Evolutionary conservation across 2,329 filamentous ascomycete genomes (phyloP).

Genomic region (Ascosphaera pollenicola): DNA sequence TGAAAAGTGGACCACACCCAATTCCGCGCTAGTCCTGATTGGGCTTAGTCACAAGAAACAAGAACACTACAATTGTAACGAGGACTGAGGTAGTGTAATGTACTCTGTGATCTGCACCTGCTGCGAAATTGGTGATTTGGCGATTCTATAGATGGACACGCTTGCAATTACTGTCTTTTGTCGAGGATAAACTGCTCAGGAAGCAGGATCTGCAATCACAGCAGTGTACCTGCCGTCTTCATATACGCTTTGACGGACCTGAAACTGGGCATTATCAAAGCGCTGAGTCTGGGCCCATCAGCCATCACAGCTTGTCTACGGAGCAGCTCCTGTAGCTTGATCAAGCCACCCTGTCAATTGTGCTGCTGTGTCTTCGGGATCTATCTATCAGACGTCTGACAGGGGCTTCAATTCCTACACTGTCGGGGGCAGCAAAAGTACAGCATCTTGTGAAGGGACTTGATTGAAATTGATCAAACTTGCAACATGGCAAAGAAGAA

Average conservation of each 20-base stretch:
- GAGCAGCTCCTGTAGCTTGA: not conserved
- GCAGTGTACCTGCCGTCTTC: not conserved
- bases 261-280: slow-evolving; percentile 1
- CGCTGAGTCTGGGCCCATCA: not conserved
- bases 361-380: too few relatives aligned
- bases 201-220: not conserved
- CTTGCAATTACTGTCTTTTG: not conserved
- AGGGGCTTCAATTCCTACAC: too few relatives aligned
- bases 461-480: not conserved
- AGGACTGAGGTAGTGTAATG: too few relatives aligned
- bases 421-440: too few relatives aligned
- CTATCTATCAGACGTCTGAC: too few relatives aligned
- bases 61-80: not conserved
- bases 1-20: not conserved
- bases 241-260: not conserved
- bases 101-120: not conserved
- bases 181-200: not conserved
- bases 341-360: not conserved
- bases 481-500: not conserved
- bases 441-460: too few relatives aligned
- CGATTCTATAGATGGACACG: too few relatives aligned
- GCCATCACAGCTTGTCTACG: not conserved
- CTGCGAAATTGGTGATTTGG: not conserved
- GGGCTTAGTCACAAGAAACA: not conserved
- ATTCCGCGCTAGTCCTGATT: not conserved